Percentiles rank a stretch among this genome's conserved stretches.
phyloP scores from a whole-genome alignment of 2,329 filamentous ascomycete genomes.

The Penicillium rolfsii region DNA sequence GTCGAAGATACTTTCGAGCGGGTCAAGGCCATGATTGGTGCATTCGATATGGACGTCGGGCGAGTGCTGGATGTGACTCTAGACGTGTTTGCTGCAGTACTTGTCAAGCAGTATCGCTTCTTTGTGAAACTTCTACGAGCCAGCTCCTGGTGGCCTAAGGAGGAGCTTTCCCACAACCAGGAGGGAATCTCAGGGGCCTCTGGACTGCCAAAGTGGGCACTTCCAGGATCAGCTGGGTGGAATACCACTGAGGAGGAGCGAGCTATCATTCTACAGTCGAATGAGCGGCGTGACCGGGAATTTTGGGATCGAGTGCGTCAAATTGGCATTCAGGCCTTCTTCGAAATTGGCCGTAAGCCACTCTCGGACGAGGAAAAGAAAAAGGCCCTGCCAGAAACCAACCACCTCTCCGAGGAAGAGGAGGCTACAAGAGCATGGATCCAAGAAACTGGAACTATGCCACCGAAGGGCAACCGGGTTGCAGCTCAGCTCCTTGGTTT shows the following conservation, averaged over 20 bases:
- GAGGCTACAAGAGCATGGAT: constrained; percentile 74
- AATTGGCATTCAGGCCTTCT: constrained; percentile 80
- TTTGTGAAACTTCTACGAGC: constrained; percentile 89
- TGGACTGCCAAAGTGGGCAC: constrained; percentile 82
- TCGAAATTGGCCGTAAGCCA: constrained; percentile 77
- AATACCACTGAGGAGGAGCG: constrained; percentile 70
- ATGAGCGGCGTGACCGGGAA: constrained; percentile 66
- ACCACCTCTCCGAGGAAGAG: constrained; percentile 50
- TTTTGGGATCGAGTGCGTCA: constrained; percentile 85
- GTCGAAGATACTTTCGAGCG: constrained; percentile 86
- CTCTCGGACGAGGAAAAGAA: constrained; percentile 63
- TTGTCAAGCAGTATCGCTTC: constrained; percentile 91
- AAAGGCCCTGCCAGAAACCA: constrained; percentile 49
- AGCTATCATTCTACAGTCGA: constrained; percentile 58
- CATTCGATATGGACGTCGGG: constrained; percentile 95
- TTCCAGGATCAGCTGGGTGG: constrained; percentile 70
- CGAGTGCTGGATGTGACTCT: constrained; percentile 91
- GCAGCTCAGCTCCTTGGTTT: constrained; percentile 95
- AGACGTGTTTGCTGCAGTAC: constrained; percentile 89
- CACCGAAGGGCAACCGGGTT: constrained; percentile 83
- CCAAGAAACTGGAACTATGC: constrained; percentile 75
- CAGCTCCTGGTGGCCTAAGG: constrained; percentile 94
- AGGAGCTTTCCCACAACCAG: constrained; percentile 55
- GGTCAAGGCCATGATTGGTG: constrained; percentile 92
- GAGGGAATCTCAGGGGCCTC: constrained; percentile 45